Evolutionary conservation across 371 early-diverging fungal species (phyloP), one percentile per base, ranked within the genome.

Genomic region (Cokeromyces recurvatus): DNA sequence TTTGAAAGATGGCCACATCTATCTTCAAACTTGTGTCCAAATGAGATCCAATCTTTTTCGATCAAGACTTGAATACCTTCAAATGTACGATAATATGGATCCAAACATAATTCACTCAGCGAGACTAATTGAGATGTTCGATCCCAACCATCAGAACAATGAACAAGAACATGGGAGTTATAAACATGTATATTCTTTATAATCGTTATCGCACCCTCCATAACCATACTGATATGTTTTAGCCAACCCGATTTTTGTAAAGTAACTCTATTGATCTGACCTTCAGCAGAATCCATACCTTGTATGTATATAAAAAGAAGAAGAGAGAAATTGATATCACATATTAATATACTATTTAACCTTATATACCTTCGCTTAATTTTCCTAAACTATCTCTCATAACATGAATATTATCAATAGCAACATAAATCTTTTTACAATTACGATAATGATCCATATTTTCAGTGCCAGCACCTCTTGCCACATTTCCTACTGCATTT

Each of bases 91-190:
- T 92, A 96, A 59, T 78, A 94, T 0, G 97, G 96, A 46, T 98
- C 98, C 29, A 96, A 66, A 48, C 95, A 95, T 19, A 98, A 65
- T 55, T 89, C 86, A 29, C 96, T 79, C 20, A 94, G 67, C 4
- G 94, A 85, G 2, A 89, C 90, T 35, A 96, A 65, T 61, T 98
- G 98, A 2, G 95, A 89, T 0, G 98, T 98, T 32, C 98, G 86
- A 66, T 98, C 98, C 98, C 98, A 98, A 8, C 98, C 98, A 64
- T 98, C 98, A n/a, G 94, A 92, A 75, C 98, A 98, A 59, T 98
- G 98, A 3, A 98, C 92, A 23, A 98, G 74, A 3, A 92, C 95
- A 53, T 96, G 95, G 1, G 84, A 78, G 43, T 83, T 84, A 22
- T 71, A 66, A 2, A 82, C 62, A 55, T 90, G 84, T 2, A 97